Conservation (phyloP, 306 rosid genomes). For the Cucumis sativus region DNA sequence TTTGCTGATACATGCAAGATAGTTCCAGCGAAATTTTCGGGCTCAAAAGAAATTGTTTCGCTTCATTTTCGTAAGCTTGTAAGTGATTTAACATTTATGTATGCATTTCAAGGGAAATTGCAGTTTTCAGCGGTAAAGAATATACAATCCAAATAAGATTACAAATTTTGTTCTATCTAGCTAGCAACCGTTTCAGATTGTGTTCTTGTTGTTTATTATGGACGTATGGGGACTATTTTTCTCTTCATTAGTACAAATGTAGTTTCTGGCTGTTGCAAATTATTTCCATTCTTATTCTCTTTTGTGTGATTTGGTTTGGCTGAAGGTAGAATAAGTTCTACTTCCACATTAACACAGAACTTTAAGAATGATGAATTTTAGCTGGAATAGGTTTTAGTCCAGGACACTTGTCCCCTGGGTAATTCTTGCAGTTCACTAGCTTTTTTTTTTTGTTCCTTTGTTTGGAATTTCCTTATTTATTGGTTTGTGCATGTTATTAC, state of each 20-base stretch:
- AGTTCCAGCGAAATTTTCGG: slow-evolving; percentile 82
- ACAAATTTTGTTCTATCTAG: neutral
- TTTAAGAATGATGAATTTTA: neutral
- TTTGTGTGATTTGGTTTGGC: neutral
- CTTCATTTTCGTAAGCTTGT: slow-evolving; percentile 57
- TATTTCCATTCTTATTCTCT: neutral
- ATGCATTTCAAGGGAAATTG: neutral
- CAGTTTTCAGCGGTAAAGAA: too few species aligned
- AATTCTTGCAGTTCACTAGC: neutral
- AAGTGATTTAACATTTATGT: slow-evolving; percentile 10
- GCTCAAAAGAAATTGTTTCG: slow-evolving; percentile 77
- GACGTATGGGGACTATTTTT: neutral
- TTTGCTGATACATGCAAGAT: slow-evolving; percentile 79
- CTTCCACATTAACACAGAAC: neutral
- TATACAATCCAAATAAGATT: neutral
- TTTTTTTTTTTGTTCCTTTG: neutral
- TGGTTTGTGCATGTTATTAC: neutral
- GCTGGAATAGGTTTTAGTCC: neutral
- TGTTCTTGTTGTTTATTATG: neutral
- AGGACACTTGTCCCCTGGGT: neutral
- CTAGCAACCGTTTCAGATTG: neutral
- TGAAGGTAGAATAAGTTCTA: neutral
- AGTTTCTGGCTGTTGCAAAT: neutral
- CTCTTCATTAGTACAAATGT: neutral
- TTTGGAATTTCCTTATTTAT: neutral